Percentiles rank a stretch among this genome's conserved stretches.
phyloP scores from a whole-genome alignment of 1,284 basidiomycete species.

The Apiotrichum mycotoxinovorans region DNA sequence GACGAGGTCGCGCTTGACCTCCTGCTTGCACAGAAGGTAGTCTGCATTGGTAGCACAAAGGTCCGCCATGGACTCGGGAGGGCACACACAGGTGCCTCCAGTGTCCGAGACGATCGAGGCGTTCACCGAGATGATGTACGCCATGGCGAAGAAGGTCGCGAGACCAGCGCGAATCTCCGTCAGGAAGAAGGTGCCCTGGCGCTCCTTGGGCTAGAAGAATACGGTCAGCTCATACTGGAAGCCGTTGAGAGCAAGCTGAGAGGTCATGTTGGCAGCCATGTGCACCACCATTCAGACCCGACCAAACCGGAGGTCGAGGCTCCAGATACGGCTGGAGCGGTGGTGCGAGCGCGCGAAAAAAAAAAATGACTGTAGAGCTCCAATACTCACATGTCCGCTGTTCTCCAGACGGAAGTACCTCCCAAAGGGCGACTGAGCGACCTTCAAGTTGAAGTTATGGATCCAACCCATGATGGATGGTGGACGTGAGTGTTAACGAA shows the following conservation, averaged over 20 bases:
- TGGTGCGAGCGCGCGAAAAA: background rate
- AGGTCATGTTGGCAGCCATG: background rate
- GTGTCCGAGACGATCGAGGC: constrained; percentile 66
- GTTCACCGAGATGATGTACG: constrained; percentile 47
- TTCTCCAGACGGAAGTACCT: constrained; percentile 81
- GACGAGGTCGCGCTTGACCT: constrained; percentile 62
- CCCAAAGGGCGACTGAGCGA: constrained; percentile 69
- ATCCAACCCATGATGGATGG: constrained; percentile 8
- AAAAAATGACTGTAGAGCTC: background rate
- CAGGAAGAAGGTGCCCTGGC: constrained; percentile 71
- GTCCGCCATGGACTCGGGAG: constrained; percentile 36
- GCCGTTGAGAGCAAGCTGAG: no score
- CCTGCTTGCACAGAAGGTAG: constrained; percentile 65
- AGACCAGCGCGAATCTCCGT: constrained; percentile 76
- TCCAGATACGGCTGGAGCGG: background rate
- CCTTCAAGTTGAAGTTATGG: constrained; percentile 42
- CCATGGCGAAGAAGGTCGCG: constrained; percentile 68
- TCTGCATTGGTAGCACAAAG: constrained; percentile 55
- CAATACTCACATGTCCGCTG: constrained; percentile 58
- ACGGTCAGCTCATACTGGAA: background rate
- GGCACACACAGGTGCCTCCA: constrained; percentile 77
- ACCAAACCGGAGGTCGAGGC: background rate
- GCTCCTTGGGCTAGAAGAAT: constrained; percentile 56
- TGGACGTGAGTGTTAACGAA: background rate
- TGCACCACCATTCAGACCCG: background rate